Base-by-base conservation (phyloP, 495 filamentous ascomycete species). In the Bathelium albidoporum region DNA sequence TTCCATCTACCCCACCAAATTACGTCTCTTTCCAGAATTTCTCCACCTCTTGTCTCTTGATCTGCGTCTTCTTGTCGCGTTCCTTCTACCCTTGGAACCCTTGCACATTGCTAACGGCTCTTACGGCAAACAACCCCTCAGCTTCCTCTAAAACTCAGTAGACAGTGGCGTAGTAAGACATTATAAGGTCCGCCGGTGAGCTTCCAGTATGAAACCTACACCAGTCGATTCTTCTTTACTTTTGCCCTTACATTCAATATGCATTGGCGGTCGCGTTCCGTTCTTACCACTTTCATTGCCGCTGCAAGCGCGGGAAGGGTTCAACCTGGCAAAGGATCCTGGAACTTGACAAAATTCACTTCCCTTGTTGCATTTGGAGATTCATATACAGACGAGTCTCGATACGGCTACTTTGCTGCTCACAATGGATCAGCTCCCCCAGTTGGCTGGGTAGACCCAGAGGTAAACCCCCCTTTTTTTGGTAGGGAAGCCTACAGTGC, bases 361-460 rank as follows among this genome's bases (percentile, higher is more conserved):
- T 80, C 66, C 62, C 69, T 85, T 24, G 75, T 85, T 32, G 76
- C 79, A 10, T 90, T 90, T 70, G 87, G 87, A 32, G 87, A 89
- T 72, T 89, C 87, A 74, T 90, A 86, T 69, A 88, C 86, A 0
- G 88, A 90, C 71, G 87, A 90, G 65, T 80, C 78, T 5, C 82
- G 88, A 1, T 68, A 88, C 22, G 64, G 68, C 1, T 88, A 88
- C 66, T 85, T 89, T 68, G 72, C 77, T 66, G 72, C 63, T 59
- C 73, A 88, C 65, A 79, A 83, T 67, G 82, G 83, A 20, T 68
- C 73, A 1, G 76, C 82, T 0, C 88, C 88, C 7, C 86, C 87
- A 10, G 72, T 81, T 2, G 88, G 89, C 29, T 77, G 74, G 71
- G 70, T 74, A 11, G 69, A 77, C 39, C 76, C 78, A 26, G 70